Evolutionary conservation across 352 stramenopile genomes (phyloP).

Genomic region (Aphanomyces euteiches): DNA sequence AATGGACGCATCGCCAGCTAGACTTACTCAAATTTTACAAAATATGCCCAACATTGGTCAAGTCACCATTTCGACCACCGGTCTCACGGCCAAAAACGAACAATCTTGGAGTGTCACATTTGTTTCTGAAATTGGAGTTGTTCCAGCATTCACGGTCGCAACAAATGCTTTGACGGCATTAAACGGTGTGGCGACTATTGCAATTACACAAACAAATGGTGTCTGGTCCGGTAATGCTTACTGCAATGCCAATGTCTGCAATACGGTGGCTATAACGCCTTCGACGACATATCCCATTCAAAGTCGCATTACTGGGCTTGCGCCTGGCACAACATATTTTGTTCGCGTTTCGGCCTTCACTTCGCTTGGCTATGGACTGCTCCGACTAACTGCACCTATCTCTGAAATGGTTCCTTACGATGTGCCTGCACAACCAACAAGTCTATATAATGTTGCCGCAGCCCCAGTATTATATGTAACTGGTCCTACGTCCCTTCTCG

Average conservation of each 20-base stretch:
- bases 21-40: constrained; percentile 80
- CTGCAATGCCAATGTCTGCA: constrained; percentile 40
- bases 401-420: constrained; percentile 67
- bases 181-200: constrained; percentile 41
- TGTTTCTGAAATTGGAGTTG: constrained; percentile 50
- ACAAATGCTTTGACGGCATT: constrained; percentile 47
- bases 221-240: constrained; percentile 46
- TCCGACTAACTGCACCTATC: constrained; percentile 51
- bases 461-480: constrained; percentile 62
- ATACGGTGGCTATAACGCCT: constrained; percentile 30
- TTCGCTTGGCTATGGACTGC: constrained; percentile 54
- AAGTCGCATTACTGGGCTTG: constrained; percentile 56
- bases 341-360: constrained; percentile 67
- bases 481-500: constrained; percentile 59
- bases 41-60: constrained; percentile 93
- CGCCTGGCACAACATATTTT: constrained; percentile 58
- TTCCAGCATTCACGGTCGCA: constrained; percentile 48
- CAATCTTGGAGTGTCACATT: constrained; percentile 82
- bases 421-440: constrained; percentile 45
- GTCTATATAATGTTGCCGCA: constrained; percentile 57
- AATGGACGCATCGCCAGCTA: constrained; percentile 47
- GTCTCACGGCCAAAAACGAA: constrained; percentile 47
- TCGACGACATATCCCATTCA: constrained; percentile 40
- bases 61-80: constrained; percentile 61
- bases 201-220: constrained; percentile 38